phyloP scores from a whole-genome alignment of 495 filamentous ascomycete species.

The Aspergillus taichungensis region DNA sequence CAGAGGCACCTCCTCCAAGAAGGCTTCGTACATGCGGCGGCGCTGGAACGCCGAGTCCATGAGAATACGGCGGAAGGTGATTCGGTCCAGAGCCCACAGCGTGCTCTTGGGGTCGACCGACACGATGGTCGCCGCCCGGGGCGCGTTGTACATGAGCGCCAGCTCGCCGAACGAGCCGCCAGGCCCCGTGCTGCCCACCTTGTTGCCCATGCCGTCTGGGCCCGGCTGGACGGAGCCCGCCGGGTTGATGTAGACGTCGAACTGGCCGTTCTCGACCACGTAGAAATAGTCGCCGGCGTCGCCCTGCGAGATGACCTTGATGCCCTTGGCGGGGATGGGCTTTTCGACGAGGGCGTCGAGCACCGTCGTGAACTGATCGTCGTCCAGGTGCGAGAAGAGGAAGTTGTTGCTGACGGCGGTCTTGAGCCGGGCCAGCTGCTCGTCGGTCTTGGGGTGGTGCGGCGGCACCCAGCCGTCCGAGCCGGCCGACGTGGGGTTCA shows the following conservation, averaged over 20 bases:
- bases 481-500: conserved; percentile 75
- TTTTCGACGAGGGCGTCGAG: conserved; percentile 90
- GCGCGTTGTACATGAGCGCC: conserved; percentile 97
- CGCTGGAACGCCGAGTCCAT: conserved; percentile 98
- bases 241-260: conserved; percentile 84
- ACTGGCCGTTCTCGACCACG: conserved; percentile 82
- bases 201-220: conserved; percentile 71
- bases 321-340: conserved; percentile 86
- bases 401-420: conserved; percentile 82
- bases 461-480: conserved; percentile 89
- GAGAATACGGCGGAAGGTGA: conserved; percentile 94
- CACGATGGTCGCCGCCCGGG: conserved; percentile 91
- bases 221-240: conserved; percentile 75
- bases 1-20: conserved; percentile 94
- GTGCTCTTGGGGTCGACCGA: conserved; percentile 70
- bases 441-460: conserved; percentile 66
- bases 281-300: conserved; percentile 98
- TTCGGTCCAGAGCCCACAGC: conserved; percentile 88
- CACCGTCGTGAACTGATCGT: conserved; percentile 79
- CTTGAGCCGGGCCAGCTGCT: conserved; percentile 72
- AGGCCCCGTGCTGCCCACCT: conserved; percentile 72
- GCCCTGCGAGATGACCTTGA: conserved; percentile 94
- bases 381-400: conserved; percentile 88
- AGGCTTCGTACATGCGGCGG: conserved; percentile 91
- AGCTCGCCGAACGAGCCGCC: conserved; percentile 97